phyloP scores from a whole-genome alignment of 306 rosid species.

The Aeschynomene evenia region DNA sequence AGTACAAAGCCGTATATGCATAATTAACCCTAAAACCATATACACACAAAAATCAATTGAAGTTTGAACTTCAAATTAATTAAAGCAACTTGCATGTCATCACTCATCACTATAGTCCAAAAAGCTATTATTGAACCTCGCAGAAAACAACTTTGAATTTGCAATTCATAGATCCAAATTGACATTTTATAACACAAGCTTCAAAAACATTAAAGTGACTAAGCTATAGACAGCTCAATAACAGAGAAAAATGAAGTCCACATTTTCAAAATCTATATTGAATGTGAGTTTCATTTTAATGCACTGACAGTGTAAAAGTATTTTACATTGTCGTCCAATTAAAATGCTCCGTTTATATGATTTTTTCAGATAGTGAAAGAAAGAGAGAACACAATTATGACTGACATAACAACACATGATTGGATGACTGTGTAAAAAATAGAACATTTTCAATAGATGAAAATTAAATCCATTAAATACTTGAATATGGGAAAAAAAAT shows the following conservation, averaged over 20 bases:
- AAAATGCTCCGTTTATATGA: too few species aligned
- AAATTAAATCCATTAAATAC: background rate
- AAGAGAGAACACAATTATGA: too few species aligned
- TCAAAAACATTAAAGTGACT: background rate
- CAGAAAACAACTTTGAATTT: slow-evolving; percentile 22
- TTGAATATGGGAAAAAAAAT: slow-evolving; percentile 1
- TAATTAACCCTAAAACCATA: background rate
- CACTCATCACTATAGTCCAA: background rate
- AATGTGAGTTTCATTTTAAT: too few species aligned
- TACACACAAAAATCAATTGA: background rate
- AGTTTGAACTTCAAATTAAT: background rate
- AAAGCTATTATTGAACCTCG: background rate
- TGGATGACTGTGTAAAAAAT: too few species aligned
- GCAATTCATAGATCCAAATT: background rate
- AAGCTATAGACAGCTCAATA: slow-evolving; percentile 37
- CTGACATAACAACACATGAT: too few species aligned
- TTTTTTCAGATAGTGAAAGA: too few species aligned
- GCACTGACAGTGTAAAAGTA: too few species aligned
- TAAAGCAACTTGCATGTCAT: background rate
- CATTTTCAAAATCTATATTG: background rate
- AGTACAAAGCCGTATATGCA: background rate
- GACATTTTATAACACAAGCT: background rate
- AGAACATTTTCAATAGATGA: too few species aligned
- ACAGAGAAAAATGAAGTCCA: slow-evolving; percentile 33
- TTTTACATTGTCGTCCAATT: too few species aligned